Conservation (phyloP, 768 basidiomycete genomes). For the Leccinum truebloodii region DNA sequence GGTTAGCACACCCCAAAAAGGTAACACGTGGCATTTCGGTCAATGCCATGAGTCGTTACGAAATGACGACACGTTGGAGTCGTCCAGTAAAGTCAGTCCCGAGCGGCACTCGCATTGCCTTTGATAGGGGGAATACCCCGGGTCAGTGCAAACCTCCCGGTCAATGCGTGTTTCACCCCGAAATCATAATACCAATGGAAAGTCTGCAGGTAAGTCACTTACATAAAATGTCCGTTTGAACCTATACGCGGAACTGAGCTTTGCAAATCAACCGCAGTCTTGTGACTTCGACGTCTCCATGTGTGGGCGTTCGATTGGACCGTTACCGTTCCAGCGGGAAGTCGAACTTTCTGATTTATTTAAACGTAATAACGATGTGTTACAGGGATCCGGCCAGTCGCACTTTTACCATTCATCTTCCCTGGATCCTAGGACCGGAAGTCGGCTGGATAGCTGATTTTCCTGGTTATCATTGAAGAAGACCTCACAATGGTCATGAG, state of each 20-base stretch:
- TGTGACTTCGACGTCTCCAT: conserved; percentile 1
- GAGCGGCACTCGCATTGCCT: not conserved
- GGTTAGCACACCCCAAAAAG: conserved; percentile 3
- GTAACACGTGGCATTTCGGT: not conserved
- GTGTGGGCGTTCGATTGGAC: conserved; percentile 3
- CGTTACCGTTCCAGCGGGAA: not conserved
- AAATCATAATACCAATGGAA: not conserved
- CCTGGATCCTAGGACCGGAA: not conserved
- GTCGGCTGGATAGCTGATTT: not conserved
- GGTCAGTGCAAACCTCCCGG: not conserved
- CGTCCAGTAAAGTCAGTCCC: not conserved
- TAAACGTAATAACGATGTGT: not conserved
- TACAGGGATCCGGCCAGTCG: conserved; percentile 1
- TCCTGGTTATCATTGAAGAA: not conserved
- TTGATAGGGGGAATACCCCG: not conserved
- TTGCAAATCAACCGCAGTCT: not conserved
- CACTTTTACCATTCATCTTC: not conserved
- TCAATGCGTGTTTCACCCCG: not conserved
- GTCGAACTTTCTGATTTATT: not conserved
- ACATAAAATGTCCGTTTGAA: not conserved
- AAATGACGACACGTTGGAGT: not conserved
- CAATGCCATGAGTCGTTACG: not conserved
- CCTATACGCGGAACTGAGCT: not conserved
- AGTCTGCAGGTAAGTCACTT: not conserved
- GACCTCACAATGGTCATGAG: not conserved